phyloP scores from a whole-genome alignment of 441 rosid species.

The Metrosideros polymorpha region DNA sequence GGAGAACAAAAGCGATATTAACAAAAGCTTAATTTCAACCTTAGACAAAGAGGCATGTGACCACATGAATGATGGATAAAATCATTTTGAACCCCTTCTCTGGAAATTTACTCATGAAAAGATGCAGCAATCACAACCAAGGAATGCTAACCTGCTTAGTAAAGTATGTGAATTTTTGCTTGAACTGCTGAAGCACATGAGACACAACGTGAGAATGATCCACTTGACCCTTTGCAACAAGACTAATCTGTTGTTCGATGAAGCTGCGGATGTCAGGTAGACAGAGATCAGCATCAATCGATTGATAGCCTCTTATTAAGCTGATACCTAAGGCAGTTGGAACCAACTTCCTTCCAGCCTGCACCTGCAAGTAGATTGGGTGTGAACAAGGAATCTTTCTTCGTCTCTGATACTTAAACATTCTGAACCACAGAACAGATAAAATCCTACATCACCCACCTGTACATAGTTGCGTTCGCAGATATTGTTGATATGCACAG shows the following conservation, averaged over 20 bases:
- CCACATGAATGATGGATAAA: background rate
- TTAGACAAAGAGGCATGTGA: background rate
- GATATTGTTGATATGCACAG: conserved; percentile 89
- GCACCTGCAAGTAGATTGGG: conserved; percentile 41
- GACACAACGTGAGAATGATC: conserved; percentile 65
- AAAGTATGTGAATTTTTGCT: conserved; percentile 62
- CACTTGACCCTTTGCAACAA: conserved; percentile 84
- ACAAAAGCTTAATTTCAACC: background rate
- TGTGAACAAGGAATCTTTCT: background rate
- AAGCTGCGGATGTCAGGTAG: conserved; percentile 93
- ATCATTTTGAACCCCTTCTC: background rate
- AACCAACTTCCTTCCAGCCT: conserved; percentile 74
- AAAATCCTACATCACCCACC: conserved; percentile 22
- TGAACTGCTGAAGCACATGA: conserved; percentile 81
- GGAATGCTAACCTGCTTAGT: conserved; percentile 56
- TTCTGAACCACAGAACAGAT: background rate
- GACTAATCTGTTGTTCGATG: conserved; percentile 92
- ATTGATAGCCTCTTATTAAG: conserved; percentile 83
- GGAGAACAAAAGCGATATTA: background rate
- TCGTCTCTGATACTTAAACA: background rate
- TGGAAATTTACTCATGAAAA: background rate
- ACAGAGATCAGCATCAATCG: conserved; percentile 92
- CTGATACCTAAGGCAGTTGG: conserved; percentile 89
- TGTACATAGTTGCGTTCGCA: conserved; percentile 94
- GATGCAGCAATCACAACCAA: background rate